Conservation (phyloP, 169 alveolate genomes). For the Eimeria praecox region DNA sequence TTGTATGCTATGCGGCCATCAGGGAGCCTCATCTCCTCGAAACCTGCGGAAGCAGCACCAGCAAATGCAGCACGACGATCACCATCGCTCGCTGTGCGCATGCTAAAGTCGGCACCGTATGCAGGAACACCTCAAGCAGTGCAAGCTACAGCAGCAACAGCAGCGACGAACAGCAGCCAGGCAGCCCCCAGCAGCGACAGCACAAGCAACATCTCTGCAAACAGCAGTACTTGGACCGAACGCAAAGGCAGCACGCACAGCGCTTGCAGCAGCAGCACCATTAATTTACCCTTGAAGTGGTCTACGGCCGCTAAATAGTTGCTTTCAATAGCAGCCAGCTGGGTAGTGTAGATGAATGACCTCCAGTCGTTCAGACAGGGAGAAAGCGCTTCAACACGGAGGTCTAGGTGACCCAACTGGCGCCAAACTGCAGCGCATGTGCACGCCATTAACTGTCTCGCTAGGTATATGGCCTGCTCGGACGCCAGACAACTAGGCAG, state of each 20-base stretch:
- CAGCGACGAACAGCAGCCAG: neutral
- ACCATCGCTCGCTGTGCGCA: neutral
- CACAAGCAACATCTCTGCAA: slow-evolving; percentile 25
- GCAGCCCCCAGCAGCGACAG: neutral
- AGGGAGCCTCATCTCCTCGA: neutral
- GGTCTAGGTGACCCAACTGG: slow-evolving; percentile 87
- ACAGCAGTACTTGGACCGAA: slow-evolving; percentile 67
- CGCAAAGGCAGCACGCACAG: slow-evolving; percentile 84
- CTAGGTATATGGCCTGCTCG: neutral
- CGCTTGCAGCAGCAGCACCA: slow-evolving; percentile 76
- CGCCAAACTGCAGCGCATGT: slow-evolving; percentile 85
- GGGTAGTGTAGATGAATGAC: slow-evolving; percentile 85
- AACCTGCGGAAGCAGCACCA: slow-evolving; percentile 26
- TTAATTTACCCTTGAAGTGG: slow-evolving; percentile 76
- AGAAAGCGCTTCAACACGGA: slow-evolving; percentile 77
- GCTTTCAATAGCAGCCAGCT: slow-evolving; percentile 76
- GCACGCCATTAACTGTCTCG: neutral
- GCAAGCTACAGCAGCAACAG: neutral
- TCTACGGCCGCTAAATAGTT: slow-evolving; percentile 83
- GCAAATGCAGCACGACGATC: neutral
- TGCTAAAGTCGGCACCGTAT: neutral
- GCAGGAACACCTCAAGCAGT: neutral
- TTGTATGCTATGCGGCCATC: slow-evolving; percentile 76
- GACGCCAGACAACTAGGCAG: neutral
- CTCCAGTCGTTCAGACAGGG: slow-evolving; percentile 88